Conservation (phyloP, 106 monocot species). For the Dendrobium officinale region DNA sequence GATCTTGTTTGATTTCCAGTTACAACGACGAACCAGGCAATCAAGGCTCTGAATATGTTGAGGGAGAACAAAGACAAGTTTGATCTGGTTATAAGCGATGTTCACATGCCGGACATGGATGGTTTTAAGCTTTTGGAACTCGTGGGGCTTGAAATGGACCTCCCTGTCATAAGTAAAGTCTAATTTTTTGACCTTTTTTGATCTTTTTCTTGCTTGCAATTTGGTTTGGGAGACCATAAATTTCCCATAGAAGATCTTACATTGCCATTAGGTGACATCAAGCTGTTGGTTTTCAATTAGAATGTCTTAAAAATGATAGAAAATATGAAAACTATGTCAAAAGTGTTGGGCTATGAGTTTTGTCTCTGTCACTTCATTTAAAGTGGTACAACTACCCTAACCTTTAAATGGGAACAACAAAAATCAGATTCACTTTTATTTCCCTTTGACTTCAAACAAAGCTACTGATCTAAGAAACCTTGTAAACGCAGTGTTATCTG, state of each 20-base stretch:
- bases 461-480: background rate
- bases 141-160: slow-evolving; percentile 73
- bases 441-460: background rate
- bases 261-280: background rate
- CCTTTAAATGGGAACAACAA: slow-evolving; percentile 43
- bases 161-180: slow-evolving; percentile 72
- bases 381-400: background rate
- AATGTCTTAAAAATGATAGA: background rate
- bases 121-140: slow-evolving; percentile 73
- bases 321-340: slow-evolving; percentile 6
- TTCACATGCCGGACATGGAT: slow-evolving; percentile 83
- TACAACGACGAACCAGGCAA: slow-evolving; percentile 41
- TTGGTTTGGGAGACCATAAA: background rate
- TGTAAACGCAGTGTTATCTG: slow-evolving; percentile 50
- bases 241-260: background rate
- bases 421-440: slow-evolving; percentile 8
- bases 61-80: slow-evolving; percentile 61
- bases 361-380: background rate
- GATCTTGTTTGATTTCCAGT: slow-evolving; percentile 26
- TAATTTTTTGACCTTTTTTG: background rate
- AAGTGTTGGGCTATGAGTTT: background rate
- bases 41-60: slow-evolving; percentile 37
- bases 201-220: background rate
- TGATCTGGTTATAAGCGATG: slow-evolving; percentile 77
- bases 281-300: background rate